Evolutionary conservation across 495 filamentous ascomycete genomes (phyloP).

Genomic region (Hypoxylon cercidicola): DNA sequence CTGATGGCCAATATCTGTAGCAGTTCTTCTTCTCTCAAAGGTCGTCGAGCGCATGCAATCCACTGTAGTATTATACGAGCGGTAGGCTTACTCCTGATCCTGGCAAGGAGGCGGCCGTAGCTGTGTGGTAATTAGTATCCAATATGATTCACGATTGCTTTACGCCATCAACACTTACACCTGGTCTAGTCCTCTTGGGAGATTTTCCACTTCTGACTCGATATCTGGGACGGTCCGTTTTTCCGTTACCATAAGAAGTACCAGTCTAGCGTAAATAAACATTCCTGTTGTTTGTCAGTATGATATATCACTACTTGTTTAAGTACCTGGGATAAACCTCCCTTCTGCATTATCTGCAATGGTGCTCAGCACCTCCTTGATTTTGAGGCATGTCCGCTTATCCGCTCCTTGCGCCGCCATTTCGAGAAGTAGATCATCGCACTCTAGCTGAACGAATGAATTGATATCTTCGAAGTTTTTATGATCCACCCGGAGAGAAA

Average conservation of each 20-base stretch:
- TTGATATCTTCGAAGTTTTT: slow-evolving; percentile 20
- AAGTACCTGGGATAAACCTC: slow-evolving; percentile 2
- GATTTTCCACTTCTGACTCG: slow-evolving; percentile 16
- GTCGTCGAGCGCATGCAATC: slow-evolving; percentile 27
- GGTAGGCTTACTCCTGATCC: slow-evolving; percentile 4
- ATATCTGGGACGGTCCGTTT: slow-evolving; percentile 20
- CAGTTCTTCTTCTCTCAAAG: slow-evolving; percentile 29
- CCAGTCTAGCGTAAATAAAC: slow-evolving; percentile 33
- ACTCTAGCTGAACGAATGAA: slow-evolving; percentile 20
- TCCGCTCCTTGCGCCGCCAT: slow-evolving; percentile 13
- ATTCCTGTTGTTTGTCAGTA: slow-evolving; percentile 23
- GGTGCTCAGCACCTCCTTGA: slow-evolving; percentile 3
- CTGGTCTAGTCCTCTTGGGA: slow-evolving; percentile 28
- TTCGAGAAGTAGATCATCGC: slow-evolving; percentile 9
- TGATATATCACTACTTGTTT: neutral
- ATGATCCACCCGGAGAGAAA: slow-evolving; percentile 16
- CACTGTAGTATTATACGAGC: slow-evolving; percentile 27
- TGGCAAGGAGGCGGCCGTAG: slow-evolving; percentile 28
- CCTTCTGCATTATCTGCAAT: slow-evolving; percentile 20
- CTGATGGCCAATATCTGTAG: slow-evolving; percentile 27
- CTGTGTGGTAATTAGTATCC: slow-evolving; percentile 2
- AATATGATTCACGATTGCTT: neutral
- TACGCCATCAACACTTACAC: slow-evolving; percentile 9
- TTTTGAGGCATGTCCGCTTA: slow-evolving; percentile 8
- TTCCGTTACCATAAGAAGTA: slow-evolving; percentile 19